Evolutionary conservation across 495 filamentous ascomycete species (phyloP).

Genomic region (Aspergillus ostianus): DNA sequence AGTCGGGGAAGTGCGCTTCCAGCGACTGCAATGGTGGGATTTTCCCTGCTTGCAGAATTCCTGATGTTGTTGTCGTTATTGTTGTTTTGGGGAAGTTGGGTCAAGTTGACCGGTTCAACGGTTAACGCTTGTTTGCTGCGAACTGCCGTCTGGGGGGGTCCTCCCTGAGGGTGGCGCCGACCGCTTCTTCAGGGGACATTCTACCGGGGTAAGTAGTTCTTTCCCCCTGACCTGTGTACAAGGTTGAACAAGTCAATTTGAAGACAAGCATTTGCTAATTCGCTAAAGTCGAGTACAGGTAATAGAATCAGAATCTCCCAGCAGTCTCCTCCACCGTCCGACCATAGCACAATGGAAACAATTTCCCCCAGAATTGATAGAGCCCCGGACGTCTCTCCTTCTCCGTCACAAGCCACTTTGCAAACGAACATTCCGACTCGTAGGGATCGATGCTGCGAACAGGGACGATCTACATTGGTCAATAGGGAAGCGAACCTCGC

Average conservation of each 20-base stretch:
- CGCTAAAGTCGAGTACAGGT: constrained; percentile 1
- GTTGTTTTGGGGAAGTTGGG: no score
- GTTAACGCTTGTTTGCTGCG: background rate
- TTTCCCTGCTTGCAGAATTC: background rate
- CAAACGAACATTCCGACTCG: constrained; percentile 33
- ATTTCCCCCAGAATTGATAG: constrained; percentile 35
- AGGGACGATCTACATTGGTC: constrained; percentile 27
- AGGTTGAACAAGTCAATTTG: background rate
- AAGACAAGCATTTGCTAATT: background rate
- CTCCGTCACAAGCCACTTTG: constrained; percentile 32
- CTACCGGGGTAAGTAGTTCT: background rate
- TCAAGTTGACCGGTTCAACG: background rate
- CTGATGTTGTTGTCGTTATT: no score
- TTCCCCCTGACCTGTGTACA: no score
- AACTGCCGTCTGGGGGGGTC: background rate
- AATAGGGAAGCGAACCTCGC: constrained; percentile 6
- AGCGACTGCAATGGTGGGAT: background rate
- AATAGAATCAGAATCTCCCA: constrained; percentile 17
- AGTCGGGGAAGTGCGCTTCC: no score
- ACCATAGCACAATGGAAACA: constrained; percentile 40
- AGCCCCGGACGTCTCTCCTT: constrained; percentile 22
- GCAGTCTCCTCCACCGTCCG: constrained; percentile 33
- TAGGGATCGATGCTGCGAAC: constrained; percentile 36
- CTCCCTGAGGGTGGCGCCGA: background rate
- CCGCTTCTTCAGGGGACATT: background rate